phyloP scores from a whole-genome alignment of 2,329 filamentous ascomycete genomes.

The Venturia carpophila region DNA sequence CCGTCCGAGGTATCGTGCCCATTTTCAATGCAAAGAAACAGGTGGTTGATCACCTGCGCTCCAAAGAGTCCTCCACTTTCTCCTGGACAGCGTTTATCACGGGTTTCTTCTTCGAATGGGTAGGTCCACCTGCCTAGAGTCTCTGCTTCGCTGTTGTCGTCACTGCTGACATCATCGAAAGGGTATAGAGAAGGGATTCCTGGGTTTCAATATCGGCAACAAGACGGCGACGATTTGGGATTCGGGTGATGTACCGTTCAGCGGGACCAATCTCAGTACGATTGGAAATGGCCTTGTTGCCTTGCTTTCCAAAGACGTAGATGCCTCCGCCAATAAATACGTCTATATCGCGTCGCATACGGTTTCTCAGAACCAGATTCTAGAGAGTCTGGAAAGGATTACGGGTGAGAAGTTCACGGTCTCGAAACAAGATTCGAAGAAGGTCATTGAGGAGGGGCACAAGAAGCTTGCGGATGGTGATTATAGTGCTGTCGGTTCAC shows the following conservation, averaged over 20 bases:
- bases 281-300: slow-evolving; percentile 43
- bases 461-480: slow-evolving; percentile 1
- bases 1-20: slow-evolving; percentile 37
- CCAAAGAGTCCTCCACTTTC: slow-evolving; percentile 32
- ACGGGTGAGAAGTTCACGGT: slow-evolving; percentile 47
- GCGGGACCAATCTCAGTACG: slow-evolving; percentile 43
- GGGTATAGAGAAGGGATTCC: slow-evolving; percentile 42
- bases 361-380: slow-evolving; percentile 50
- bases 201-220: slow-evolving; percentile 44
- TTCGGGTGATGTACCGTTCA: slow-evolving; percentile 46
- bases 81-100: slow-evolving; percentile 54
- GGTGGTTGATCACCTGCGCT: slow-evolving; percentile 8
- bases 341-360: slow-evolving; percentile 51
- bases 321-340: slow-evolving; percentile 50
- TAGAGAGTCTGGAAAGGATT: slow-evolving; percentile 45
- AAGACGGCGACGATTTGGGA: slow-evolving; percentile 50
- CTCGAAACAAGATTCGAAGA: slow-evolving; percentile 30
- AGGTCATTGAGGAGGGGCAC: slow-evolving; percentile 18
- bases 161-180: slow-evolving; percentile 21
- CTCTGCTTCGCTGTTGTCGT: not conserved
- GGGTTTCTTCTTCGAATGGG: slow-evolving; percentile 56
- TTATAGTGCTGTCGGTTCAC: not conserved
- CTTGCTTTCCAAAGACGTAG: slow-evolving; percentile 36
- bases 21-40: slow-evolving; percentile 34
- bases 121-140: too few species aligned